Evolutionary conservation across 768 basidiomycete species (phyloP).

Genomic region (Serendipita sp.): DNA sequence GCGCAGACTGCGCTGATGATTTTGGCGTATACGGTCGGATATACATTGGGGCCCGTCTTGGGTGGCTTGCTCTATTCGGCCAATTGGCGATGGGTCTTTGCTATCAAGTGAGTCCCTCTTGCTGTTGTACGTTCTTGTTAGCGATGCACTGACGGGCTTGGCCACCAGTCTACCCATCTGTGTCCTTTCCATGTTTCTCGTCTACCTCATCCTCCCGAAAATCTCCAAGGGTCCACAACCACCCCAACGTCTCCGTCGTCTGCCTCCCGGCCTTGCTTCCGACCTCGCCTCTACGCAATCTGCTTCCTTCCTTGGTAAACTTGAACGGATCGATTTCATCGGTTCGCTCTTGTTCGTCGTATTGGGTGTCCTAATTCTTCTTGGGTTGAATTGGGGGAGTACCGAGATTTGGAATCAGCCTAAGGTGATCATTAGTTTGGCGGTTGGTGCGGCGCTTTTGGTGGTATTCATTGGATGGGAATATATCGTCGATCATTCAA

Average conservation of each 20-base stretch:
- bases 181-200: slow-evolving; percentile 22
- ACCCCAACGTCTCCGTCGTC: neutral
- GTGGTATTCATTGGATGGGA: slow-evolving; percentile 29
- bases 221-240: no score
- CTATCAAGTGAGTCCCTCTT: slow-evolving; percentile 29
- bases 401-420: slow-evolving; percentile 24
- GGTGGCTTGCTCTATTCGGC: slow-evolving; percentile 28
- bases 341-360: slow-evolving; percentile 11
- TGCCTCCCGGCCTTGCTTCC: slow-evolving; percentile 18
- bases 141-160: neutral
- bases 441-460: slow-evolving; percentile 29
- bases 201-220: slow-evolving; percentile 20
- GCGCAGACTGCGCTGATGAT: no score
- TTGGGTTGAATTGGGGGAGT: slow-evolving; percentile 37
- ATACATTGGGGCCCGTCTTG: slow-evolving; percentile 26
- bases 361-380: slow-evolving; percentile 30
- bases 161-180: slow-evolving; percentile 25
- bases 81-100: slow-evolving; percentile 26
- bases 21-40: no score
- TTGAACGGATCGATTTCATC: no score
- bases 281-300: no score
- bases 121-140: no score
- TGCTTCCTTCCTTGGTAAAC: no score
- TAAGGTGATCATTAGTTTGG: slow-evolving; percentile 31
- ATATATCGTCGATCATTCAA: slow-evolving; percentile 20